phyloP scores from a whole-genome alignment of 1,284 basidiomycete species.

The Pholiota adiposa region DNA sequence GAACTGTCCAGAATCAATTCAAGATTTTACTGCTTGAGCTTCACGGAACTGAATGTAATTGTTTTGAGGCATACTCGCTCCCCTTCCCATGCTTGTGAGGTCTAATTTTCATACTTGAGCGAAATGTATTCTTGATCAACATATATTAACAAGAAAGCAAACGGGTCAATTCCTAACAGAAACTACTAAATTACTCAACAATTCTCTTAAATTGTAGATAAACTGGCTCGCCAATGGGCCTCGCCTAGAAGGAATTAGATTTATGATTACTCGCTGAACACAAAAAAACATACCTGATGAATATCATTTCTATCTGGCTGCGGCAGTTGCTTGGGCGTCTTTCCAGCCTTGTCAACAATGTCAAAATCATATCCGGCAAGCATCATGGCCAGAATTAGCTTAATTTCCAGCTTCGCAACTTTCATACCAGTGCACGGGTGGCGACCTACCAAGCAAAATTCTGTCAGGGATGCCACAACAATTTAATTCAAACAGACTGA shows the following conservation, averaged over 20 bases:
- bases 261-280: background rate
- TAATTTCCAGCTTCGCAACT: constrained; percentile 42
- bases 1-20: no score
- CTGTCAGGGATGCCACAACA: background rate
- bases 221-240: background rate
- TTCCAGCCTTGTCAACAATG: constrained; percentile 34
- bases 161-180: no score
- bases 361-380: constrained; percentile 36
- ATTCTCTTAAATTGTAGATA: background rate
- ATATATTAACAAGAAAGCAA: no score
- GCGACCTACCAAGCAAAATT: background rate
- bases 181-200: background rate
- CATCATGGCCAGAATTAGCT: constrained; percentile 36
- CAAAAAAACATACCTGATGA: constrained; percentile 20
- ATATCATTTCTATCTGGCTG: constrained; percentile 33
- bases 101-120: no score
- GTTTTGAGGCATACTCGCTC: no score
- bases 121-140: no score
- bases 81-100: no score
- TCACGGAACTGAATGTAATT: no score
- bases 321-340: constrained; percentile 17
- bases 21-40: no score
- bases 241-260: background rate
- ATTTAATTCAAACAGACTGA: constrained; percentile 14
- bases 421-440: constrained; percentile 36